phyloP scores from a whole-genome alignment of 208 protist species.

The Acanthamoeba healyi region DNA sequence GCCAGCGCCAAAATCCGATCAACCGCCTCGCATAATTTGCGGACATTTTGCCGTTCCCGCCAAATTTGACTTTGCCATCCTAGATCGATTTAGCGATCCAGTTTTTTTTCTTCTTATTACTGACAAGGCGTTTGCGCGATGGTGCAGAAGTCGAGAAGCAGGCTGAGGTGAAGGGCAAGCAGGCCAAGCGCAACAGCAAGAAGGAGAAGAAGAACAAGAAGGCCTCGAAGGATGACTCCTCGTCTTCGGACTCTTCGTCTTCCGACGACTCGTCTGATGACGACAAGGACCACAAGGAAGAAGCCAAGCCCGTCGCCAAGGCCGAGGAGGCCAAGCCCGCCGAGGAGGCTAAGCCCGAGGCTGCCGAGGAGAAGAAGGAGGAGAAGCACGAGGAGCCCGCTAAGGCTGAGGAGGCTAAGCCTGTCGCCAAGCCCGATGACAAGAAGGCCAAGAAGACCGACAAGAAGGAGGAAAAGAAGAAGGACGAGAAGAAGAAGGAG shows the following conservation, averaged over 20 bases:
- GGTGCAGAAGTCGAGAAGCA: neutral
- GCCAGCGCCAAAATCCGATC: too few species aligned
- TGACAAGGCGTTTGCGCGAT: neutral
- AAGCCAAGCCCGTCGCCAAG: too few species aligned
- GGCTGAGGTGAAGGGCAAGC: constrained; percentile 28
- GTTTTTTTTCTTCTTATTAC: too few species aligned
- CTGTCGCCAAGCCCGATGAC: neutral
- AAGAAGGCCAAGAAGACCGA: neutral
- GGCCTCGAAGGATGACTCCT: neutral
- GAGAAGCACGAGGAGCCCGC: neutral
- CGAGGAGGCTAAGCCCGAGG: neutral
- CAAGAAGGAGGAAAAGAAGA: neutral
- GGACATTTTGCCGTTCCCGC: too few species aligned
- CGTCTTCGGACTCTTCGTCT: neutral
- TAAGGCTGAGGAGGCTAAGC: too few species aligned
- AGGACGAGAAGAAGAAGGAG: neutral
- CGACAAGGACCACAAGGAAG: neutral
- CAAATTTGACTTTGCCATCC: too few species aligned
- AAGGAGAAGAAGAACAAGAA: constrained; percentile 26
- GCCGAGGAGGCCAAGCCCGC: too few species aligned
- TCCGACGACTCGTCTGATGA: too few species aligned
- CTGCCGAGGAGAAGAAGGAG: neutral
- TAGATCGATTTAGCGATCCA: too few species aligned
- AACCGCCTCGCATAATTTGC: too few species aligned
- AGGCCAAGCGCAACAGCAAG: constrained; percentile 25